Conservation (phyloP, 1,284 basidiomycete genomes). For the Heterobasidion parviporum region DNA sequence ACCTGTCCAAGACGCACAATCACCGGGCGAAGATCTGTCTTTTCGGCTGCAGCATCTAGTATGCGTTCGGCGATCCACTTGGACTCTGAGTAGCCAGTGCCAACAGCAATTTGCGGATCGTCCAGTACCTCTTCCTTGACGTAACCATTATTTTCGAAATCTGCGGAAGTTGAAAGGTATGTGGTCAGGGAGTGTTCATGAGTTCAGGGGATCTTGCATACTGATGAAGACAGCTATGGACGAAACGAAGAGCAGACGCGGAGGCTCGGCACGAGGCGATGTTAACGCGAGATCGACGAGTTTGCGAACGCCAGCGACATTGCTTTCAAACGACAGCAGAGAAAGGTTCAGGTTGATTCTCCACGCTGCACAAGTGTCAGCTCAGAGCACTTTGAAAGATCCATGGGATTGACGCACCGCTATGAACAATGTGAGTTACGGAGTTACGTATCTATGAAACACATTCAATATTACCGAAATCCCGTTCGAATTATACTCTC, state of each 20-base stretch:
- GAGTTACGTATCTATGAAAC: conserved; percentile 13
- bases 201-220: conserved; percentile 6
- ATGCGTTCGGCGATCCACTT: conserved; percentile 25
- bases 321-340: conserved; percentile 15
- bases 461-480: too few relatives aligned
- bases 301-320: conserved; percentile 11
- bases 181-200: not conserved
- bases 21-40: conserved; percentile 16
- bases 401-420: conserved; percentile 14
- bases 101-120: conserved; percentile 14
- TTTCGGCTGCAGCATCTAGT: conserved; percentile 15
- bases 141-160: conserved; percentile 3
- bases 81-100: conserved; percentile 23
- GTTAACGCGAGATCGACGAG: conserved; percentile 18
- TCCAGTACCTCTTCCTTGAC: conserved; percentile 13
- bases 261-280: conserved; percentile 15
- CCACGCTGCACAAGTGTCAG: conserved; percentile 19
- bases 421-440: conserved; percentile 27
- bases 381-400: not conserved
- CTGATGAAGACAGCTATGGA: conserved; percentile 23
- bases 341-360: conserved; percentile 25
- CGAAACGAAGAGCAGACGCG: conserved; percentile 23
- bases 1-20: conserved; percentile 22
- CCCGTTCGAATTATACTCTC: conserved; percentile 1
- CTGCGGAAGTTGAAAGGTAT: not conserved